phyloP scores from a whole-genome alignment of 805 yeast species.

The Grigorovia transvaalensis region DNA sequence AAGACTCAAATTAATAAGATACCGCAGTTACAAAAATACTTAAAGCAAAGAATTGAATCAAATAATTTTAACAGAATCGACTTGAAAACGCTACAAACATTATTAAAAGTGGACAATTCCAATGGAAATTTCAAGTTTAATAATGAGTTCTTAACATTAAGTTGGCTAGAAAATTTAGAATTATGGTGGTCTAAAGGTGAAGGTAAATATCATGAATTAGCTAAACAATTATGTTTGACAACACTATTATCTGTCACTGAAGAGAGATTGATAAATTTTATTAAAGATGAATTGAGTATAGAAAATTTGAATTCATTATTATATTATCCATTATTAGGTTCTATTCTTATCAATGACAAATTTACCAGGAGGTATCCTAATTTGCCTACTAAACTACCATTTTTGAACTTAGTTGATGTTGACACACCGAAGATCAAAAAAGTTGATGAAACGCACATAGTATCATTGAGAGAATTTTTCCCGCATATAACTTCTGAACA shows the following conservation, averaged over 20 bases:
- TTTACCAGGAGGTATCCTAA: constrained; percentile 42
- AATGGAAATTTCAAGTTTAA: constrained; percentile 32
- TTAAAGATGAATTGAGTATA: constrained; percentile 37
- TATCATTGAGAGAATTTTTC: constrained; percentile 45
- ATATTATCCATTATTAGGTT: constrained; percentile 44
- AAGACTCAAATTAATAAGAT: constrained; percentile 27
- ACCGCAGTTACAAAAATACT: constrained; percentile 41
- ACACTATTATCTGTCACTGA: constrained; percentile 42
- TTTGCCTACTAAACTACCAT: constrained; percentile 40
- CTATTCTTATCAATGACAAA: constrained; percentile 40
- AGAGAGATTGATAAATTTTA: constrained; percentile 32
- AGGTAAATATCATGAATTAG: constrained; percentile 37
- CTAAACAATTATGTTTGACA: constrained; percentile 42
- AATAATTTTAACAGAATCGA: constrained; percentile 39
- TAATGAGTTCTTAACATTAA: constrained; percentile 41
- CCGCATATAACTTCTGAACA: constrained; percentile 47
- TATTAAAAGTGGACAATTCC: constrained; percentile 28
- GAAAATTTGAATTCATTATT: constrained; percentile 33
- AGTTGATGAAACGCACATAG: constrained; percentile 30
- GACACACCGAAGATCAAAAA: neutral
- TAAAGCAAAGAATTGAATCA: constrained; percentile 38
- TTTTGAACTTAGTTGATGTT: constrained; percentile 25
- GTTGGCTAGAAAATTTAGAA: constrained; percentile 55
- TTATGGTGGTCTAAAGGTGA: constrained; percentile 46
- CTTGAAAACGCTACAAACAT: constrained; percentile 34